These are phyloP conservation scores for Mortierella antarctica DNA, from an alignment of 192 early-diverging fungal genomes.

Conservation along the genomic window DNA sequence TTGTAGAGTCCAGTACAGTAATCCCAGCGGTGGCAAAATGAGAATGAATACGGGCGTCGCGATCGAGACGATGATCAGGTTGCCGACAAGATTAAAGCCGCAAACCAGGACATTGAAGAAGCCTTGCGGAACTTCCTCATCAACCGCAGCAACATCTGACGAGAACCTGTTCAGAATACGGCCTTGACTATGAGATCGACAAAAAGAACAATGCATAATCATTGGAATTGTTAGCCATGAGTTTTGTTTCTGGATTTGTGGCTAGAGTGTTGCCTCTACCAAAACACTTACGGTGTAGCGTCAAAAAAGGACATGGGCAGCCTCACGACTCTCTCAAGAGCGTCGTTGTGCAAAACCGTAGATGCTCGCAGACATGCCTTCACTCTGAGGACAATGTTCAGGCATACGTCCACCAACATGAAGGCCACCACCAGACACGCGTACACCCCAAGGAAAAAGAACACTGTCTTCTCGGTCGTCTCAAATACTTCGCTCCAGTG, in stretches of 20 bases:
- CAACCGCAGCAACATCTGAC: conserved; percentile 84
- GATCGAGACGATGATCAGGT: conserved; percentile 51
- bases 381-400: conserved; percentile 14
- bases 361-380: conserved; percentile 44
- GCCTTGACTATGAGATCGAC: conserved; percentile 59
- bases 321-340: conserved; percentile 70
- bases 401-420: not conserved
- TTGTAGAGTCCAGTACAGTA: conserved; percentile 60
- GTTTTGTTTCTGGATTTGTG: not conserved
- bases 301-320: conserved; percentile 58
- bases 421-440: conserved; percentile 10
- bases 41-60: conserved; percentile 51
- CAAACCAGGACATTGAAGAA: conserved; percentile 15
- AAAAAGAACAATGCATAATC: not conserved
- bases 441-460: conserved; percentile 22
- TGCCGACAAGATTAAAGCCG: conserved; percentile 24
- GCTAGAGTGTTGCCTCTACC: not conserved
- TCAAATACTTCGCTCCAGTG: not conserved
- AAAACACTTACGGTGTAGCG: conserved; percentile 14
- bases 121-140: conserved; percentile 65
- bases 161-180: conserved; percentile 90
- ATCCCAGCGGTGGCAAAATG: conserved; percentile 55
- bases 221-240: not conserved
- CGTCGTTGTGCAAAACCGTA: conserved; percentile 61
- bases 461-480: not conserved